A percentile compares a stretch with the other conserved stretches of the same genome.
These are phyloP conservation scores for Colletotrichum somersetense DNA, from an alignment of 2,329 filamentous ascomycete species.

Conservation along the genomic window DNA sequence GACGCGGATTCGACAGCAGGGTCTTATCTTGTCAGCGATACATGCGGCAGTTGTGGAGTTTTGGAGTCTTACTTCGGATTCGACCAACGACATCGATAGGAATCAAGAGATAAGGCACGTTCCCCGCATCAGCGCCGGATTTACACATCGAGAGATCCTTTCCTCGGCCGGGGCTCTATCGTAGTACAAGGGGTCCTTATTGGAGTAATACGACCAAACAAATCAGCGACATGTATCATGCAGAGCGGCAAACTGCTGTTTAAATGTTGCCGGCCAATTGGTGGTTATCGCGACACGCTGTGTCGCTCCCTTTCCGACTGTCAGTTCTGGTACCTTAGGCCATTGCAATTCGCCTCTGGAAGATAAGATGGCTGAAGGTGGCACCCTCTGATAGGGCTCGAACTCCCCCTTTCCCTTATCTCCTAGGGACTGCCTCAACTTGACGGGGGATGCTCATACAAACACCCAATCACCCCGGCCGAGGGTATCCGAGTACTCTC, in stretches of 20 bases:
- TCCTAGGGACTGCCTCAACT: neutral
- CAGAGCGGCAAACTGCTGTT: neutral
- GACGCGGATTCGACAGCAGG: neutral
- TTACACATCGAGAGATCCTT: neutral
- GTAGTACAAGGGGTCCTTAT: neutral
- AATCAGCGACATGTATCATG: neutral
- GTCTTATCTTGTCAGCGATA: conserved; percentile 1
- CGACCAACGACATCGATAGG: neutral
- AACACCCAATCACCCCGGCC: conserved; percentile 1
- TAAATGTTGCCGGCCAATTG: neutral
- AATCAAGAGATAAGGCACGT: conserved; percentile 1
- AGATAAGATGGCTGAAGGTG: neutral
- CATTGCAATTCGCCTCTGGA: neutral
- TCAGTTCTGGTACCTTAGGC: neutral
- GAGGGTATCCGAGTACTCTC: neutral
- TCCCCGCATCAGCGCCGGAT: neutral
- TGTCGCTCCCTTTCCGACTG: neutral
- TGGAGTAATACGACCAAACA: neutral
- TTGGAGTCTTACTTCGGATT: neutral
- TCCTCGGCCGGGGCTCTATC: conserved; percentile 11
- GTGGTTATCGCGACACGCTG: neutral
- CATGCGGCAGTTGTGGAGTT: neutral
- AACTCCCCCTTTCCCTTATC: neutral
- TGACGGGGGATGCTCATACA: neutral
- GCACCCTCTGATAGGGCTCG: neutral